A percentile compares a stretch with the other conserved stretches of the same genome.
These are phyloP conservation scores for Trichoderma harzianum DNA, from an alignment of 2,329 filamentous ascomycete genomes.

Conservation along the genomic window DNA sequence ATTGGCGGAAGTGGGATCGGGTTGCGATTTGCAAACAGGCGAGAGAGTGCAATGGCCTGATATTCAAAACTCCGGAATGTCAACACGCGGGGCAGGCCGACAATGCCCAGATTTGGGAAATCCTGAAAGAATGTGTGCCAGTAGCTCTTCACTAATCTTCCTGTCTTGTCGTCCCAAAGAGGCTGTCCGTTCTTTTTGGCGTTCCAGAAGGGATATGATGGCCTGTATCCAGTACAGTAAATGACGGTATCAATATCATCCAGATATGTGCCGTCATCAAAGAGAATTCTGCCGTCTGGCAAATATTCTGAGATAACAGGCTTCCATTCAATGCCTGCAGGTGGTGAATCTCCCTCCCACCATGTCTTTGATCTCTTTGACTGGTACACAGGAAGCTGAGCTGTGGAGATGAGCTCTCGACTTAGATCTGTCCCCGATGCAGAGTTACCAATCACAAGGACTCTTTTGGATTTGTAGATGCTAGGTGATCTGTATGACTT, in stretches of 20 bases:
- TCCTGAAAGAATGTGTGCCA: conserved; percentile 52
- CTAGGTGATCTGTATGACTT: conserved; percentile 43
- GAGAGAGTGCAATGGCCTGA: conserved; percentile 51
- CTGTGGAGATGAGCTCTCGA: conserved; percentile 36
- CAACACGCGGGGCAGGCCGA: conserved; percentile 49
- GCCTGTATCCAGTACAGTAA: conserved; percentile 43
- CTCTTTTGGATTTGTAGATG: conserved; percentile 32
- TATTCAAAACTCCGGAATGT: conserved; percentile 56
- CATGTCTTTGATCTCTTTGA: conserved; percentile 47
- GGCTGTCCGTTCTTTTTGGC: conserved; percentile 39
- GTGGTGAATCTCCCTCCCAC: conserved; percentile 50
- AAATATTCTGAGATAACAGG: conserved; percentile 46
- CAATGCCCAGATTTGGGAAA: conserved; percentile 46
- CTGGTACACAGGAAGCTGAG: conserved; percentile 45
- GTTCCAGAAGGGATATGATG: conserved; percentile 51
- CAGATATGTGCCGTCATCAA: conserved; percentile 36
- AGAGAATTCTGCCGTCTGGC: conserved; percentile 42
- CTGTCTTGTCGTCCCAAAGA: conserved; percentile 48
- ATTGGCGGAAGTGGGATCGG: conserved; percentile 36
- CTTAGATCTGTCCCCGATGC: conserved; percentile 43
- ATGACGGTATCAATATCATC: conserved; percentile 38
- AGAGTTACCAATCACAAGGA: conserved; percentile 43
- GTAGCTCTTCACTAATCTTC: conserved; percentile 45
- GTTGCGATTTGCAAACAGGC: conserved; percentile 44
- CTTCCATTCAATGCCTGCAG: conserved; percentile 50